These are phyloP conservation scores for Paecilomyces fulvus DNA, from an alignment of 2,329 filamentous ascomycete genomes.

Conservation along the genomic window DNA sequence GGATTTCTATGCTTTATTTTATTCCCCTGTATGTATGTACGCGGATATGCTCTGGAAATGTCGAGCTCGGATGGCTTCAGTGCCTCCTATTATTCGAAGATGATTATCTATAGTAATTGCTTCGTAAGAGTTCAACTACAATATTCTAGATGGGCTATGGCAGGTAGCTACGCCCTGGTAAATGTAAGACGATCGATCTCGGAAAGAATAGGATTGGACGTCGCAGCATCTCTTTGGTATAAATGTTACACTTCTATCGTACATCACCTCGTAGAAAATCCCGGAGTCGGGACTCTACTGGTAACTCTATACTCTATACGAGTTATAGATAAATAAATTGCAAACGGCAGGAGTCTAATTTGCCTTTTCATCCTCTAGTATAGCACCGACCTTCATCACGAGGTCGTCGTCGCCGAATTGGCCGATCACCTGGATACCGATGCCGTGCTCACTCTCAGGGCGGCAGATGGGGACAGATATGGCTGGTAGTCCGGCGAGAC, in stretches of 20 bases:
- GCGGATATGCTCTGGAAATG: neutral
- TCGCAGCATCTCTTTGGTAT: neutral
- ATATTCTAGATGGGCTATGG: neutral
- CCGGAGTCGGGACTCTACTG: no score
- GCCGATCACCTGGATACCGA: conserved; percentile 40
- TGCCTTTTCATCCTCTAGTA: conserved; percentile 18
- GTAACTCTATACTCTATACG: neutral
- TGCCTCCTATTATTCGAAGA: neutral
- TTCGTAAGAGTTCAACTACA: no score
- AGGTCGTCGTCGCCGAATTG: conserved; percentile 40
- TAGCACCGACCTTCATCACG: conserved; percentile 30
- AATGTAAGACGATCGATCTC: no score
- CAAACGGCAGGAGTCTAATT: neutral
- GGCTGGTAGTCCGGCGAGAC: conserved; percentile 80
- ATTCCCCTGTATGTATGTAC: conserved; percentile 1
- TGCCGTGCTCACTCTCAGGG: neutral
- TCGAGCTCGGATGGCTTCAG: neutral
- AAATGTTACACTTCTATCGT: neutral
- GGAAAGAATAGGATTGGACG: no score
- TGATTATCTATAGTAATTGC: no score
- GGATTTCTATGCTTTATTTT: neutral
- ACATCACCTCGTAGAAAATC: neutral
- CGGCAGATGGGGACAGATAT: conserved; percentile 66
- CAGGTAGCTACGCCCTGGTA: neutral
- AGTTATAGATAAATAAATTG: neutral